These are phyloP conservation scores for Staphylotrichum longicolle DNA, from an alignment of 495 filamentous ascomycete genomes.

Conservation along the genomic window DNA sequence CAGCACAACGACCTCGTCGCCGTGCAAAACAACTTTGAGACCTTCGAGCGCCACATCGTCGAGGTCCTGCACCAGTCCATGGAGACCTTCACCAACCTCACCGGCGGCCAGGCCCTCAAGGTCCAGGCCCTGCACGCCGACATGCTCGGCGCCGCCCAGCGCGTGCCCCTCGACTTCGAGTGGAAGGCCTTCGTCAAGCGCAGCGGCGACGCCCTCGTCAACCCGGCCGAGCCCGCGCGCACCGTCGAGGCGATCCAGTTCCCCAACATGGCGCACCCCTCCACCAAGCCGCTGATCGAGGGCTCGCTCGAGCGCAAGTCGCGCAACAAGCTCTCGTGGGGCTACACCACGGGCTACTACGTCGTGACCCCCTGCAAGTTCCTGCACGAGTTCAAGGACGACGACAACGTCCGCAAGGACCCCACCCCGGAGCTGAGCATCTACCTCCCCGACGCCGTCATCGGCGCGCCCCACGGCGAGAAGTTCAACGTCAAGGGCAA, in stretches of 20 bases:
- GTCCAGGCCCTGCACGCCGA: conserved; percentile 76
- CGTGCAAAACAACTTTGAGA: conserved; percentile 82
- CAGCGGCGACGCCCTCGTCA: conserved; percentile 68
- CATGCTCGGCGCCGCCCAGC: conserved; percentile 72
- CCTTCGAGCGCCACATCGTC: conserved; percentile 85
- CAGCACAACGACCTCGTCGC: conserved; percentile 84
- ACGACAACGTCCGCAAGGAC: conserved; percentile 78
- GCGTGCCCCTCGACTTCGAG: conserved; percentile 87
- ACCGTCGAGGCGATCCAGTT: conserved; percentile 70
- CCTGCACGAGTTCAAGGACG: conserved; percentile 94
- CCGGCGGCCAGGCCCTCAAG: conserved; percentile 76
- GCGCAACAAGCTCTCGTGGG: conserved; percentile 68
- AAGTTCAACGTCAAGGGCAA: conserved; percentile 97
- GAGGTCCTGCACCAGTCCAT: conserved; percentile 78
- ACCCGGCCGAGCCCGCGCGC: conserved; percentile 71
- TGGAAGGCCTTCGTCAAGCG: conserved; percentile 79
- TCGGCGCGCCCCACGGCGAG: conserved; percentile 69
- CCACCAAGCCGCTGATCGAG: conserved; percentile 80
- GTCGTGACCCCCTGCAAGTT: conserved; percentile 82
- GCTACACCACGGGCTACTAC: conserved; percentile 80
- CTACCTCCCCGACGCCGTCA: conserved; percentile 84
- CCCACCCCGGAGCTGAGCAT: conserved; percentile 82
- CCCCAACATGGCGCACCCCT: conserved; percentile 79
- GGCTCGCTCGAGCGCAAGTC: conserved; percentile 84
- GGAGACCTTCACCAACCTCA: conserved; percentile 72